Conservation (phyloP, 768 basidiomycete genomes). For the Antrodiella citrinella region DNA sequence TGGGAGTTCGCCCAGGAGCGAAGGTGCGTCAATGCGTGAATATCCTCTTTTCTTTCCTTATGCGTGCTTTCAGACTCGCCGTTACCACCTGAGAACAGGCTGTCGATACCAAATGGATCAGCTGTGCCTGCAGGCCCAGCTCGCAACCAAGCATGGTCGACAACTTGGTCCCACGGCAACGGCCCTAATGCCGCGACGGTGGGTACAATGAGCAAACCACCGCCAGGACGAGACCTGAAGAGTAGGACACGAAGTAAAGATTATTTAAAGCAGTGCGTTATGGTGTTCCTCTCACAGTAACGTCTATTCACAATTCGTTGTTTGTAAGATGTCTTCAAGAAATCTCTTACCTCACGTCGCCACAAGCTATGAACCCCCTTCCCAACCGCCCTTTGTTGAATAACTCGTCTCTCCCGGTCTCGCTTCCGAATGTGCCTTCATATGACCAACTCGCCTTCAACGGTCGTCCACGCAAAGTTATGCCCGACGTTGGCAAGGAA, state of each 20-base stretch:
- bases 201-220: constrained; percentile 55
- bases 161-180: constrained; percentile 37
- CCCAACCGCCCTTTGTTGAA: constrained; percentile 76
- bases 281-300: not conserved
- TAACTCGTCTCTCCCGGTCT: constrained; percentile 54
- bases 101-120: constrained; percentile 47
- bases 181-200: constrained; percentile 37
- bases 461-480: constrained; percentile 71
- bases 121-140: constrained; percentile 31
- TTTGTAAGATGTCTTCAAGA: constrained; percentile 83
- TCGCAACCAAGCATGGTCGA: constrained; percentile 50
- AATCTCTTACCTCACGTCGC: constrained; percentile 94
- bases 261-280: constrained; percentile 88
- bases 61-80: constrained; percentile 53
- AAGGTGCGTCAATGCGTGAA: constrained; percentile 42
- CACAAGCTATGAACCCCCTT: constrained; percentile 94
- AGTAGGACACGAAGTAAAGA: constrained; percentile 90
- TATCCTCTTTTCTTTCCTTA: not conserved
- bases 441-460: constrained; percentile 72
- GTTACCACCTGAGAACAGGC: constrained; percentile 54
- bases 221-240: constrained; percentile 87
- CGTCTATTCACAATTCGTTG: not conserved
- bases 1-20: constrained; percentile 78
- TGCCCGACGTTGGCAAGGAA: constrained; percentile 71
- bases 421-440: constrained; percentile 63